These are phyloP conservation scores for Xylariales sp. DNA, from an alignment of 2,329 filamentous ascomycete genomes.

Conservation along the genomic window DNA sequence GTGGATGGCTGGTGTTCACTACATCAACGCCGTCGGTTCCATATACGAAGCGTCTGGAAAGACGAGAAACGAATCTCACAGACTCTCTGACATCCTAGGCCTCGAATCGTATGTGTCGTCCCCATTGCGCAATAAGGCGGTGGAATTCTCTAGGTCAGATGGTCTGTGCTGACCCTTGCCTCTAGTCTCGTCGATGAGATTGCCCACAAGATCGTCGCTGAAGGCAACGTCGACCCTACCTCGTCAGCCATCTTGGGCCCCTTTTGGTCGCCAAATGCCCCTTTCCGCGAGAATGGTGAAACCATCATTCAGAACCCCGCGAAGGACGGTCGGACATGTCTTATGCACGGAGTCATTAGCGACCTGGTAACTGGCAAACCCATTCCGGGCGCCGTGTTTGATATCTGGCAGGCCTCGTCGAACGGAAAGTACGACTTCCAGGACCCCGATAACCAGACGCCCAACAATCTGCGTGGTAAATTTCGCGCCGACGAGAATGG, in stretches of 20 bases:
- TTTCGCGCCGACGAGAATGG: slow-evolving; percentile 7
- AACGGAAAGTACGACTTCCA: slow-evolving; percentile 31
- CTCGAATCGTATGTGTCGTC: slow-evolving; percentile 42
- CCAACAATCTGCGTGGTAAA: slow-evolving; percentile 8
- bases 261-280: slow-evolving; percentile 61
- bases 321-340: slow-evolving; percentile 54
- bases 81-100: slow-evolving; percentile 58
- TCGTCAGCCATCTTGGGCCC: slow-evolving; percentile 66
- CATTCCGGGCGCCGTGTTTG: slow-evolving; percentile 50
- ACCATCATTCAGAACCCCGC: slow-evolving; percentile 45
- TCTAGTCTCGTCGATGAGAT: slow-evolving; percentile 55
- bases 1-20: slow-evolving; percentile 55
- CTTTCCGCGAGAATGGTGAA: slow-evolving; percentile 51
- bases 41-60: slow-evolving; percentile 51
- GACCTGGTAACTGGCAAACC: slow-evolving; percentile 45
- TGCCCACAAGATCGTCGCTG: slow-evolving; percentile 55
- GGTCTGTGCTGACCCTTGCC: not conserved
- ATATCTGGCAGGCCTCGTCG: slow-evolving; percentile 59
- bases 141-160: not conserved
- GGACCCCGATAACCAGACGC: slow-evolving; percentile 8
- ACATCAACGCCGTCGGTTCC: slow-evolving; percentile 56
- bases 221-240: slow-evolving; percentile 31
- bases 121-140: not conserved
- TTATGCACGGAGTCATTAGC: slow-evolving; percentile 60
- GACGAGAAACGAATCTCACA: slow-evolving; percentile 59